These are phyloP conservation scores for Pythium utonaiense DNA, from an alignment of 352 stramenopile species.

Conservation along the genomic window DNA sequence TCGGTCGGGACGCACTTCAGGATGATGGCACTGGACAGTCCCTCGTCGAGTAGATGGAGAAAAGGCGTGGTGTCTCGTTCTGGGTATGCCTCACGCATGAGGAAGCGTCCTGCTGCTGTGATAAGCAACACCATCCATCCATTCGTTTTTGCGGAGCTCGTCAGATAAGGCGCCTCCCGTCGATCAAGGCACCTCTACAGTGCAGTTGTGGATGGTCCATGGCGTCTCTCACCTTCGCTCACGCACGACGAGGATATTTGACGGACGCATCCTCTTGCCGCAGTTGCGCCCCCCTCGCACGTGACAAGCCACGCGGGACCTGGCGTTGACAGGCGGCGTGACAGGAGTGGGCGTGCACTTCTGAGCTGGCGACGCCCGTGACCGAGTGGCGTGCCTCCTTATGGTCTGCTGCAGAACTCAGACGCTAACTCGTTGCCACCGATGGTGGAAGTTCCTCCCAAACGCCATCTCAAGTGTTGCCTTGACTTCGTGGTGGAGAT, in stretches of 20 bases:
- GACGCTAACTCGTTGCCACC: not conserved
- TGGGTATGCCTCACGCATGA: too few relatives aligned
- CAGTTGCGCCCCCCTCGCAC: not conserved
- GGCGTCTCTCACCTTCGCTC: too few relatives aligned
- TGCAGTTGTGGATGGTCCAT: too few relatives aligned
- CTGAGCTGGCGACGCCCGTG: not conserved
- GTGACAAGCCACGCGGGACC: slow-evolving; percentile 4
- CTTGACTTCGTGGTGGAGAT: not conserved
- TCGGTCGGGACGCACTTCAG: too few relatives aligned
- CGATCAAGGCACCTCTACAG: too few relatives aligned
- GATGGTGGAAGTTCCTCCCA: not conserved
- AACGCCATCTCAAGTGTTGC: not conserved
- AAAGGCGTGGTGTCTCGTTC: not conserved
- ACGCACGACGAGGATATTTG: not conserved
- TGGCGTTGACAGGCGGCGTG: slow-evolving; percentile 1
- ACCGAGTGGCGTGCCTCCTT: not conserved
- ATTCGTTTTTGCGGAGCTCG: too few relatives aligned
- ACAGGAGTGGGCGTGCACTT: slow-evolving; percentile 6
- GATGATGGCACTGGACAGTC: too few relatives aligned
- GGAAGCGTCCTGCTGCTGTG: too few relatives aligned
- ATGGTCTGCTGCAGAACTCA: not conserved
- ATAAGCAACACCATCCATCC: not conserved
- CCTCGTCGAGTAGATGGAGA: too few relatives aligned
- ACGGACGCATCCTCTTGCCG: not conserved
- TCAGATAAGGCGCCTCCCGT: too few relatives aligned